Conservation (phyloP, 441 rosid genomes). For the Gossypium gossypioides region DNA sequence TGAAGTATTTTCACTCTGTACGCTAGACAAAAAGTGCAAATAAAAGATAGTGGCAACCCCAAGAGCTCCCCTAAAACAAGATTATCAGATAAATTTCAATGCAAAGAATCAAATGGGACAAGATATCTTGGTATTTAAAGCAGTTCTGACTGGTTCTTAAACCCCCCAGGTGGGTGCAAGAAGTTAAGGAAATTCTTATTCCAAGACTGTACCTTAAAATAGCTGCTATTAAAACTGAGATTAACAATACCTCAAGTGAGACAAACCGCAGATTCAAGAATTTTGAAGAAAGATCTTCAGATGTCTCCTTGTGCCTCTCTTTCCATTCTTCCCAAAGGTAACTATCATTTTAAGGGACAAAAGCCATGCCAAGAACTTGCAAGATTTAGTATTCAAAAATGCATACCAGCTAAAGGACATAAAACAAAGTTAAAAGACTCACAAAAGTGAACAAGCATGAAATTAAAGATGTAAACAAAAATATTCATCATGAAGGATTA, state of each 20-base stretch:
- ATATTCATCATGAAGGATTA: slow-evolving; percentile 2
- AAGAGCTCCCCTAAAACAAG: background rate
- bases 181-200: background rate
- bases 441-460: slow-evolving; percentile 14
- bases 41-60: background rate
- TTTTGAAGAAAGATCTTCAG: slow-evolving; percentile 43
- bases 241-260: slow-evolving; percentile 46
- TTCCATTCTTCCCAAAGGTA: slow-evolving; percentile 65
- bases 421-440: slow-evolving; percentile 9
- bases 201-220: background rate
- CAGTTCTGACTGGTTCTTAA: background rate
- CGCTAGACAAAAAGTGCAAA: background rate
- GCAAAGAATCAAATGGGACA: background rate
- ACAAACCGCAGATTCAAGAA: slow-evolving; percentile 60
- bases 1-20: background rate
- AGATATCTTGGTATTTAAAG: background rate
- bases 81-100: background rate
- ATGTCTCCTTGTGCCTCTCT: slow-evolving; percentile 41
- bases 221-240: background rate
- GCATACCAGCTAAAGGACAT: background rate
- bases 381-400: background rate
- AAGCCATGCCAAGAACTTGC: slow-evolving; percentile 3
- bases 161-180: background rate
- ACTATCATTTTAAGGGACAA: slow-evolving; percentile 24
- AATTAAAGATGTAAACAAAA: slow-evolving; percentile 14